Evolutionary conservation across 306 rosid genomes (phyloP).

Genomic region (Delonix regia): DNA sequence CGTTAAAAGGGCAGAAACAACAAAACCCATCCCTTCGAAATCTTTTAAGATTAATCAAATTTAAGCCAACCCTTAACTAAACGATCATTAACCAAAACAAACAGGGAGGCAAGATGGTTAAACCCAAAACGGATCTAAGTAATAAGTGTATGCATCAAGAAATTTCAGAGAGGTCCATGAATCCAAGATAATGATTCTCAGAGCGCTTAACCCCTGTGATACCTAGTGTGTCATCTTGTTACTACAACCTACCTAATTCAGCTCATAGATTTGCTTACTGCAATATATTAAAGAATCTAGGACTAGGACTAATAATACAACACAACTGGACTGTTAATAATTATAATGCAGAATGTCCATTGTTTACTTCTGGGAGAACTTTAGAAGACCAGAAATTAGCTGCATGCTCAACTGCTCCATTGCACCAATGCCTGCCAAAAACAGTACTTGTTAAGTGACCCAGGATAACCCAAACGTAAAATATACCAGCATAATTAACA

Average conservation of each 20-base stretch:
- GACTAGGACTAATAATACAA: slow-evolving; percentile 4
- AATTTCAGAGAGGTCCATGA: neutral
- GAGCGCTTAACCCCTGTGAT: neutral
- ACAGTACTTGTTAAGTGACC: neutral
- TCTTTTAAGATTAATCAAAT: neutral
- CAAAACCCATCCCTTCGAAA: no score
- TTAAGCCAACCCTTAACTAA: neutral
- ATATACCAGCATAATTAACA: neutral
- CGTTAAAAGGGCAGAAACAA: no score
- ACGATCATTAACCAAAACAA: neutral
- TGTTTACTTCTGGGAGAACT: neutral
- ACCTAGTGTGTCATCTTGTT: neutral
- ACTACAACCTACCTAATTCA: neutral
- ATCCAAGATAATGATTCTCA: neutral
- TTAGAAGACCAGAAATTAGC: neutral
- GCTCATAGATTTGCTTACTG: neutral
- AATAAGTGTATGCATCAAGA: neutral
- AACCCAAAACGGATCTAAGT: neutral
- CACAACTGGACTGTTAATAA: no score
- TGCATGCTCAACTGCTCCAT: slow-evolving; percentile 16
- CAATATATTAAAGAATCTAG: neutral
- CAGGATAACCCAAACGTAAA: neutral
- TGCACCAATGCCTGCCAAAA: slow-evolving; percentile 19
- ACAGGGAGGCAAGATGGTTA: neutral
- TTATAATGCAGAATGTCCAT: neutral